Conservation (phyloP, 805 yeast genomes). For the Suhomyces pyralidae region DNA sequence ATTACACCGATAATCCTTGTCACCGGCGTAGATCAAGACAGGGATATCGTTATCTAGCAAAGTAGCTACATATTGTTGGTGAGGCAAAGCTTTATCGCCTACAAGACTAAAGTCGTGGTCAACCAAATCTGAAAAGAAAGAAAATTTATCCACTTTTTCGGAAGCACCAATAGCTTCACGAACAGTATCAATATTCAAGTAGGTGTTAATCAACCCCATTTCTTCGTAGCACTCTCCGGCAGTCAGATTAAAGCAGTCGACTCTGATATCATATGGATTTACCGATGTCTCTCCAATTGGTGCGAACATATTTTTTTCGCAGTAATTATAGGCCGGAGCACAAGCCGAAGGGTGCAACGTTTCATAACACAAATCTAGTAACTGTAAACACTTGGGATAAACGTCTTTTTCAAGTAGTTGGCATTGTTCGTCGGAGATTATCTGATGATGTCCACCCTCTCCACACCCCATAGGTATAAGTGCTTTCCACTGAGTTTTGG, state of each 20-base stretch:
- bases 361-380: conserved; percentile 31
- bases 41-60: conserved; percentile 38
- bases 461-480: conserved; percentile 47
- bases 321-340: conserved; percentile 35
- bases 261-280: conserved; percentile 64
- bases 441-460: conserved; percentile 40
- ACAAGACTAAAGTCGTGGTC: conserved; percentile 48
- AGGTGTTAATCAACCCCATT: conserved; percentile 47
- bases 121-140: conserved; percentile 48
- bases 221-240: conserved; percentile 54
- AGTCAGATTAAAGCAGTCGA: conserved; percentile 43
- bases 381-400: conserved; percentile 32
- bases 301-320: conserved; percentile 25
- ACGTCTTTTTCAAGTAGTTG: conserved; percentile 28
- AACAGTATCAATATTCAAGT: conserved; percentile 52
- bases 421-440: conserved; percentile 29
- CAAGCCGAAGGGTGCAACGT: conserved; percentile 32
- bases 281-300: conserved; percentile 47
- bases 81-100: conserved; percentile 68
- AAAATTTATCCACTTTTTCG: conserved; percentile 38
- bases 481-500: conserved; percentile 35
- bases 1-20: conserved; percentile 44
- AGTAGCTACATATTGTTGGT: conserved; percentile 58
- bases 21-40: conserved; percentile 44
- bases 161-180: conserved; percentile 54